Conservation (phyloP, 2,329 filamentous ascomycete species). For the Aspergillus fructus region DNA sequence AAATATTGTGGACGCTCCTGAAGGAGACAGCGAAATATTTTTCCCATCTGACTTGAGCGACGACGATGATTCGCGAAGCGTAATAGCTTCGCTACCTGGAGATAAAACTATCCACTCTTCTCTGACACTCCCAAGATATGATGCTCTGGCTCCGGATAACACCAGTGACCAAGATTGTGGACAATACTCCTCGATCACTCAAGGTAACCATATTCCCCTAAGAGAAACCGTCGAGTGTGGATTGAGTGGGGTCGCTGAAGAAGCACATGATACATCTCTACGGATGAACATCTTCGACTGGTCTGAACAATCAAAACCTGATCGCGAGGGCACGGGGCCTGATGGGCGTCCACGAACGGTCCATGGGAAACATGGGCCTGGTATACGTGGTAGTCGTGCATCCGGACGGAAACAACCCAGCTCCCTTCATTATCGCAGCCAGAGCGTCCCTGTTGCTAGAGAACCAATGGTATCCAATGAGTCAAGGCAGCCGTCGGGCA, state of each 20-base stretch:
- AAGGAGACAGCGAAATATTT: conserved; percentile 19
- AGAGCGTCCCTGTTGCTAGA: conserved; percentile 63
- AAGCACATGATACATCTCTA: conserved; percentile 40
- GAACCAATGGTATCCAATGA: conserved; percentile 49
- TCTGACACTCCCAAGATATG: conserved; percentile 7
- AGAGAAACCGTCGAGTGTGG: conserved; percentile 15
- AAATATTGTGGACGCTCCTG: conserved; percentile 11
- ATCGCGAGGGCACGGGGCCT: conserved; percentile 53
- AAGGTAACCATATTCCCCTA: conserved; percentile 1
- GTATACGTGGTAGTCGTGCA: conserved; percentile 56
- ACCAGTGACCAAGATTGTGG: neutral
- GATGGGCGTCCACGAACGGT: conserved; percentile 61
- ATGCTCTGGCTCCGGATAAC: conserved; percentile 10
- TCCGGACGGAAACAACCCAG: conserved; percentile 58
- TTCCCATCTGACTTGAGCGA: conserved; percentile 26
- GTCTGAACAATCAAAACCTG: conserved; percentile 59
- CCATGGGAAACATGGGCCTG: conserved; percentile 61
- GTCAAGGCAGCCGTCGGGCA: conserved; percentile 52
- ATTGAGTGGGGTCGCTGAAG: conserved; percentile 9
- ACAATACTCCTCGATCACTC: conserved; percentile 7
- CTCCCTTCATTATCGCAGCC: conserved; percentile 63
- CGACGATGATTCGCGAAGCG: conserved; percentile 27
- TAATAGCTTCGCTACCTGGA: conserved; percentile 28
- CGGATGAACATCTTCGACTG: conserved; percentile 63
- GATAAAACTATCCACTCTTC: conserved; percentile 17